Conservation (phyloP, 192 early-diverging fungal genomes). For the Backusella luteola region DNA sequence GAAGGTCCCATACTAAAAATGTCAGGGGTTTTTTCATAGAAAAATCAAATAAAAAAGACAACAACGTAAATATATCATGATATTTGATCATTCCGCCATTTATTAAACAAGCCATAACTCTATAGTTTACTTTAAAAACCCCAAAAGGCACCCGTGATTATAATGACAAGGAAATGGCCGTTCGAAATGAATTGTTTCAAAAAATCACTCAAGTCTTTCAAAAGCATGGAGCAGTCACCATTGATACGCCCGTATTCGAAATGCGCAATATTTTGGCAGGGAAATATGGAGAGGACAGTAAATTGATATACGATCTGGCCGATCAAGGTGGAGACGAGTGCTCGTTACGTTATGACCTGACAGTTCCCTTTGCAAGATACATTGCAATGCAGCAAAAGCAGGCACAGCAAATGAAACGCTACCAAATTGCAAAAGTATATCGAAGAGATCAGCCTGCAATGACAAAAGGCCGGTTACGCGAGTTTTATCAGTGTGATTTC, state of each 20-base stretch:
- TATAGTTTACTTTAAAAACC: slow-evolving; percentile 15
- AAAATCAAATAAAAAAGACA: background rate
- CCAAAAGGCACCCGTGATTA: slow-evolving; percentile 30
- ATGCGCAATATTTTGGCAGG: slow-evolving; percentile 82
- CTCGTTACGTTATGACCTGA: slow-evolving; percentile 94
- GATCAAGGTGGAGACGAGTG: slow-evolving; percentile 97
- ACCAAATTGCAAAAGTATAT: slow-evolving; percentile 98
- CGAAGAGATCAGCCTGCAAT: slow-evolving; percentile 95
- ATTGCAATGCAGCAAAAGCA: slow-evolving; percentile 82
- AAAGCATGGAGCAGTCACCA: slow-evolving; percentile 93
- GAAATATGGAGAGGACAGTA: slow-evolving; percentile 98
- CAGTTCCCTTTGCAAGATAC: slow-evolving; percentile 95
- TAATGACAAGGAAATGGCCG: slow-evolving; percentile 66
- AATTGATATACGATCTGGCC: slow-evolving; percentile 95
- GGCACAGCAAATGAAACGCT: slow-evolving; percentile 88
- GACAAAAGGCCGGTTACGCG: slow-evolving; percentile 95
- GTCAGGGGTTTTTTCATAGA: background rate
- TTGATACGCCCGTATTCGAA: slow-evolving; percentile 98
- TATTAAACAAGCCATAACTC: background rate
- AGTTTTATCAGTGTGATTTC: slow-evolving; percentile 98
- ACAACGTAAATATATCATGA: background rate
- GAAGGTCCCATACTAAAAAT: background rate
- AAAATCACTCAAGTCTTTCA: slow-evolving; percentile 86
- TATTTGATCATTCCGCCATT: background rate
- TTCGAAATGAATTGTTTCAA: slow-evolving; percentile 83